Percentiles rank a stretch among this genome's conserved stretches.
These are phyloP conservation scores for Melaleuca quinquenervia DNA, from an alignment of 345 rosid species.

Conservation along the genomic window DNA sequence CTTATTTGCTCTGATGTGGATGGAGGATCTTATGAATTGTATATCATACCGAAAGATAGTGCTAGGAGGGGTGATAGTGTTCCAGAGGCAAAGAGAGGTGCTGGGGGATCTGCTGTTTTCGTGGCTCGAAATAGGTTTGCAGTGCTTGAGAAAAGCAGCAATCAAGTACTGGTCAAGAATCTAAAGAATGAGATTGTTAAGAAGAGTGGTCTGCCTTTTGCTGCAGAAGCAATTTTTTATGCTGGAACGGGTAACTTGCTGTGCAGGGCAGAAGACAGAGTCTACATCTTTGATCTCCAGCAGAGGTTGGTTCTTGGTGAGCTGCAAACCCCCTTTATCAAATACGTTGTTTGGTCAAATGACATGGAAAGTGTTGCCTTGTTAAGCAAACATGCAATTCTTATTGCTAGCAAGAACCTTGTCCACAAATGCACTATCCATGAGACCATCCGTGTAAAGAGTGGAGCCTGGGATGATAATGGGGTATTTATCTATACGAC, in stretches of 20 bases:
- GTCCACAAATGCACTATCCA: conserved; percentile 81
- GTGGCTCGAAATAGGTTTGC: conserved; percentile 82
- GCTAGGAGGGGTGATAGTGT: conserved; percentile 53
- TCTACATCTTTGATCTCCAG: conserved; percentile 78
- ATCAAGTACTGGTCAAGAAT: conserved; percentile 74
- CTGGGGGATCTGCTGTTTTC: conserved; percentile 75
- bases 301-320: conserved; percentile 83
- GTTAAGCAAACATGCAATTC: conserved; percentile 89
- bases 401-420: conserved; percentile 76
- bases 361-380: conserved; percentile 92
- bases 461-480: conserved; percentile 95
- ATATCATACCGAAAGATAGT: conserved; percentile 70
- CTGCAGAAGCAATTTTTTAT: conserved; percentile 77
- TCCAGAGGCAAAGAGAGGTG: conserved; percentile 83
- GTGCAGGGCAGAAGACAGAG: conserved; percentile 84
- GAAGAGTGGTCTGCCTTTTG: conserved; percentile 53
- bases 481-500: conserved; percentile 90
- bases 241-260: conserved; percentile 89
- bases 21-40: conserved; percentile 89
- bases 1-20: conserved; percentile 83
- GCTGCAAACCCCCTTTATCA: conserved; percentile 65
- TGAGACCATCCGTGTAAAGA: conserved; percentile 77
- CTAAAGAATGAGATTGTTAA: conserved; percentile 79
- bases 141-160: conserved; percentile 78
- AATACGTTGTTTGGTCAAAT: conserved; percentile 83